Conservation (phyloP, 2,329 filamentous ascomycete genomes). For the Pyrenophora tritici-repentis region DNA sequence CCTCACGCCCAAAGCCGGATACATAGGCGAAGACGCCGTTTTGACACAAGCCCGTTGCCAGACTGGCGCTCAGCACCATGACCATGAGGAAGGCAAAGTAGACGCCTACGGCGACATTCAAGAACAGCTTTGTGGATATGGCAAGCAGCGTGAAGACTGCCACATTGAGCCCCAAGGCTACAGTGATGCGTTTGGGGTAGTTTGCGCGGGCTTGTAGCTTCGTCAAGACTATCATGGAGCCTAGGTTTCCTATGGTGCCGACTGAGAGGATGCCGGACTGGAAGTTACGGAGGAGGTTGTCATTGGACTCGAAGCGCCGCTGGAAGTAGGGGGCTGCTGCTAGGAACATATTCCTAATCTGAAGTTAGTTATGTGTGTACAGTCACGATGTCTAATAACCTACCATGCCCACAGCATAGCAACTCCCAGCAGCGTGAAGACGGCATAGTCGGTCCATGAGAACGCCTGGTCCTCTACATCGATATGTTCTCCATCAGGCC, state of each 20-base stretch:
- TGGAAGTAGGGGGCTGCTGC: slow-evolving; percentile 94
- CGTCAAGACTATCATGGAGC: slow-evolving; percentile 74
- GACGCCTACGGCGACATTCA: slow-evolving; percentile 61
- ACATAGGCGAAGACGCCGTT: slow-evolving; percentile 95
- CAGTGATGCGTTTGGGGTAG: slow-evolving; percentile 84
- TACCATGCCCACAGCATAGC: slow-evolving; percentile 99
- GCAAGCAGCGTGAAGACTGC: slow-evolving; percentile 77
- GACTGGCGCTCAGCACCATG: slow-evolving; percentile 76
- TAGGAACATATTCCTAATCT: slow-evolving; percentile 91
- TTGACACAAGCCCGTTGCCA: slow-evolving; percentile 84
- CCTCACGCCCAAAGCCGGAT: slow-evolving; percentile 78
- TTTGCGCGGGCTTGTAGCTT: slow-evolving; percentile 81
- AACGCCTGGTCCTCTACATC: slow-evolving; percentile 56
- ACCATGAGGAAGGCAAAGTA: slow-evolving; percentile 84
- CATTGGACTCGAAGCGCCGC: slow-evolving; percentile 71
- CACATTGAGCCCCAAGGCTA: slow-evolving; percentile 78
- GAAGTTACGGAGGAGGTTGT: slow-evolving; percentile 78
- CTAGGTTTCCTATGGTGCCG: slow-evolving; percentile 81
- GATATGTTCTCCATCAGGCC: slow-evolving; percentile 41
- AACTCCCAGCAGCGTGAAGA: slow-evolving; percentile 84
- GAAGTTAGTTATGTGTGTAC: slow-evolving; percentile 13
- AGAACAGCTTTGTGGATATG: slow-evolving; percentile 74
- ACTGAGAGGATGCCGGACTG: slow-evolving; percentile 88
- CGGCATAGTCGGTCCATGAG: slow-evolving; percentile 82
- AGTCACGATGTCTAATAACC: slow-evolving; percentile 27